Evolutionary conservation across 345 rosid species (phyloP).

Genomic region (Bruguiera gymnorhiza): DNA sequence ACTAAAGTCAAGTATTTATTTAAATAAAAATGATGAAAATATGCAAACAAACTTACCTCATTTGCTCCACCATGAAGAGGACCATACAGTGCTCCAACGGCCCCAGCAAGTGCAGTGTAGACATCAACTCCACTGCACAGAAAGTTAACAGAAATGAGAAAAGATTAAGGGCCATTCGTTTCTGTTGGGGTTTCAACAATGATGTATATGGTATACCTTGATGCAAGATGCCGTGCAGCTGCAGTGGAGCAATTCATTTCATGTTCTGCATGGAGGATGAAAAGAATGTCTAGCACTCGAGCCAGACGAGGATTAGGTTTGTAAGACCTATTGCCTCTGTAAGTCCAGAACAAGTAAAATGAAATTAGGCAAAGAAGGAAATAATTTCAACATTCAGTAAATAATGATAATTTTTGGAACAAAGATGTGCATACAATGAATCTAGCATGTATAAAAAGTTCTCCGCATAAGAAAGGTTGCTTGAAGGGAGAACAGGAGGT

Average conservation of each 20-base stretch:
- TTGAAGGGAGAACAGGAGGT: slow-evolving; percentile 93
- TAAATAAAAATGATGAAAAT: background rate
- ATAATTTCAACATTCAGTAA: background rate
- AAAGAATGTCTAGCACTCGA: slow-evolving; percentile 83
- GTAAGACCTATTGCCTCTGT: slow-evolving; percentile 81
- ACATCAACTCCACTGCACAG: slow-evolving; percentile 86
- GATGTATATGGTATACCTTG: slow-evolving; percentile 44
- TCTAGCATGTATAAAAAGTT: slow-evolving; percentile 95
- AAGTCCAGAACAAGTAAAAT: slow-evolving; percentile 9
- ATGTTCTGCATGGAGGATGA: slow-evolving; percentile 95
- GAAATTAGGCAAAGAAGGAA: background rate
- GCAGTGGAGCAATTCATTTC: slow-evolving; percentile 97
- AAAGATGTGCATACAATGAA: slow-evolving; percentile 55
- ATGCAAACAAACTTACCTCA: slow-evolving; percentile 52
- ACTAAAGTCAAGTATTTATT: too few species aligned
- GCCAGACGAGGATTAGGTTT: slow-evolving; percentile 91
- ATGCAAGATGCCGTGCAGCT: slow-evolving; percentile 97
- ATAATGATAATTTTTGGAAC: too few species aligned
- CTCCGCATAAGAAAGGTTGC: slow-evolving; percentile 81
- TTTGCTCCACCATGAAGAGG: slow-evolving; percentile 99
- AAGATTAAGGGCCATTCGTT: background rate
- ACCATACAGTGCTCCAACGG: slow-evolving; percentile 94
- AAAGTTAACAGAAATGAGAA: slow-evolving; percentile 1
- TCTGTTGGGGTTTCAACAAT: slow-evolving; percentile 12
- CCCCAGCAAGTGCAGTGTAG: slow-evolving; percentile 87